These are phyloP conservation scores for Staphylotrichum tortipilum DNA, from an alignment of 495 filamentous ascomycete genomes.

Conservation along the genomic window DNA sequence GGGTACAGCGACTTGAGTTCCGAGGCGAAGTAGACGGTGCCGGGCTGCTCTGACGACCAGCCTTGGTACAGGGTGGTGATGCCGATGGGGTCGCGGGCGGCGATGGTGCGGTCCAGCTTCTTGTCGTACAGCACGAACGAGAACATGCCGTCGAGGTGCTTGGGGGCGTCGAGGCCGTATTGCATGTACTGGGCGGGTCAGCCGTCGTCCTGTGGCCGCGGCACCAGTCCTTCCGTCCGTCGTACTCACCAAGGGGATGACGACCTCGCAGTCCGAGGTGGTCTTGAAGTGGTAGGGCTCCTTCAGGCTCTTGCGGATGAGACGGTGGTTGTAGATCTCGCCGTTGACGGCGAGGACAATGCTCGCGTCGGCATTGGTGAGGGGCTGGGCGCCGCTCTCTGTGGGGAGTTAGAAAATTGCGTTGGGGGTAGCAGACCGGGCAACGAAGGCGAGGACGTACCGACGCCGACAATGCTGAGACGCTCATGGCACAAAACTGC, in stretches of 20 bases:
- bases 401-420: conserved; percentile 23
- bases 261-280: conserved; percentile 94
- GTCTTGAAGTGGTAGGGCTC: conserved; percentile 88
- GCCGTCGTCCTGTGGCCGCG: neutral
- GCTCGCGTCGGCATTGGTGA: conserved; percentile 80
- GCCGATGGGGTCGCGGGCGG: conserved; percentile 92
- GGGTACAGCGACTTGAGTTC: conserved; percentile 90
- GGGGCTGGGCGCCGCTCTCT: conserved; percentile 92
- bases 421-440: conserved; percentile 13
- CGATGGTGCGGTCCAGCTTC: conserved; percentile 78
- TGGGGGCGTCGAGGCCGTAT: conserved; percentile 85
- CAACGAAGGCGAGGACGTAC: conserved; percentile 46
- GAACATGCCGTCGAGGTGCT: conserved; percentile 98
- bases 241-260: conserved; percentile 80
- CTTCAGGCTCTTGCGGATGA: conserved; percentile 78
- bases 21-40: conserved; percentile 87
- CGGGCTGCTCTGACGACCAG: conserved; percentile 71
- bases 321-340: conserved; percentile 98
- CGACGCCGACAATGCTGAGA: conserved; percentile 94
- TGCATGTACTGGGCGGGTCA: conserved; percentile 63
- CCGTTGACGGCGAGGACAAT: conserved; percentile 95
- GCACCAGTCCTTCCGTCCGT: neutral
- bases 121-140: conserved; percentile 97
- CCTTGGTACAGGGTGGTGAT: conserved; percentile 97
- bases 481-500: conserved; percentile 94